These are phyloP conservation scores for Populus nigra DNA, from an alignment of 345 rosid genomes.

Conservation along the genomic window DNA sequence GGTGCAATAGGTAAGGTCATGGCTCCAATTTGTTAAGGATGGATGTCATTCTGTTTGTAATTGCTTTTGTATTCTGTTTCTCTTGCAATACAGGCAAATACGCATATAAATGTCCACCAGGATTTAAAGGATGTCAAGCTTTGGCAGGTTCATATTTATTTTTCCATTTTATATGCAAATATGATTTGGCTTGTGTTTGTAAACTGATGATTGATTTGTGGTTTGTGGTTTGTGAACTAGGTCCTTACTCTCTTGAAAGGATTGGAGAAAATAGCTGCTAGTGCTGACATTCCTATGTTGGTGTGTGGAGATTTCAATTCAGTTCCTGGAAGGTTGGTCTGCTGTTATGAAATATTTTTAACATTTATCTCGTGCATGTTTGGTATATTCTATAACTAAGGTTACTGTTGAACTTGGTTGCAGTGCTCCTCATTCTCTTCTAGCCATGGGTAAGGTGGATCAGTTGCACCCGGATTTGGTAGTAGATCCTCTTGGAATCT, in stretches of 20 bases:
- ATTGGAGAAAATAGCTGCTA: slow-evolving; percentile 92
- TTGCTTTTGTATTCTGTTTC: slow-evolving; percentile 12
- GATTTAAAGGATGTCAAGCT: slow-evolving; percentile 95
- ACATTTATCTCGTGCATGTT: background rate
- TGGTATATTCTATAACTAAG: background rate
- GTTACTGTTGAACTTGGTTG: slow-evolving; percentile 27
- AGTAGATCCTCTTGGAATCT: slow-evolving; percentile 79
- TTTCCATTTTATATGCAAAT: background rate
- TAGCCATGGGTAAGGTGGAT: slow-evolving; percentile 92
- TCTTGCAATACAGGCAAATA: slow-evolving; percentile 70
- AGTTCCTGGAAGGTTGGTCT: slow-evolving; percentile 77
- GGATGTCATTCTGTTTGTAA: slow-evolving; percentile 3
- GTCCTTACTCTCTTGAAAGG: slow-evolving; percentile 96
- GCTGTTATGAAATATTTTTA: slow-evolving; percentile 15
- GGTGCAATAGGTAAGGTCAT: background rate
- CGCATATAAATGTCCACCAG: slow-evolving; percentile 78
- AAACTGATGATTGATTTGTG: background rate
- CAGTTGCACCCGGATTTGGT: slow-evolving; percentile 68
- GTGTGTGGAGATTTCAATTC: slow-evolving; percentile 98
- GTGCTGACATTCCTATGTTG: slow-evolving; percentile 97
- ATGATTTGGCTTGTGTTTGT: background rate
- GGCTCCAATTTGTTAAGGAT: background rate
- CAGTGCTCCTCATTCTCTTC: slow-evolving; percentile 96
- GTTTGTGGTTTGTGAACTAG: slow-evolving; percentile 39
- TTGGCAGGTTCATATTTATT: slow-evolving; percentile 74